Percentiles rank a stretch among this genome's conserved stretches.
Conservation (phyloP, 2,329 filamentous ascomycete genomes). For the Ceratocystis colombiana region DNA sequence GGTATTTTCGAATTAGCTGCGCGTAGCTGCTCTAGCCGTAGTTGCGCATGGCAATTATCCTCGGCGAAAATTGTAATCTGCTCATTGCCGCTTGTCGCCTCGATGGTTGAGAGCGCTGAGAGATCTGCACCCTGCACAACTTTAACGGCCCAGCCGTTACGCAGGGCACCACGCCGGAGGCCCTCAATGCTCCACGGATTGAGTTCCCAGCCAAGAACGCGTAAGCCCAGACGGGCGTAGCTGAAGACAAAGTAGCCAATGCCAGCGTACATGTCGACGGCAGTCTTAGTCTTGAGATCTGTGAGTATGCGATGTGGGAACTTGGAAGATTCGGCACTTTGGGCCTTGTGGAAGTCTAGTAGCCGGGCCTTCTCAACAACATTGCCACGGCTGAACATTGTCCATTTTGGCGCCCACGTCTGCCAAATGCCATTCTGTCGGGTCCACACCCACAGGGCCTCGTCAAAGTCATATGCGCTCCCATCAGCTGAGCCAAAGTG, state of each 20-base stretch:
- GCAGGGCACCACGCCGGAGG: constrained; percentile 60
- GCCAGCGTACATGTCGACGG: constrained; percentile 79
- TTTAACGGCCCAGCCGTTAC: constrained; percentile 55
- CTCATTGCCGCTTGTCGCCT: constrained; percentile 38
- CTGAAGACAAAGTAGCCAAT: constrained; percentile 92
- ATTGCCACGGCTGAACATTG: constrained; percentile 91
- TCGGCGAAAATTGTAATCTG: constrained; percentile 59
- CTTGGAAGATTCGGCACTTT: constrained; percentile 13
- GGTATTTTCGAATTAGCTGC: constrained; percentile 22
- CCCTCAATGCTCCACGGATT: constrained; percentile 85
- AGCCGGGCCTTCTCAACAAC: constrained; percentile 77
- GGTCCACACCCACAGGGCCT: constrained; percentile 68
- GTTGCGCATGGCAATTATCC: constrained; percentile 49
- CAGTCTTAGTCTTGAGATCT: constrained; percentile 28
- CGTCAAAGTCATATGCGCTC: constrained; percentile 44
- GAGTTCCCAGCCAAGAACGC: constrained; percentile 78
- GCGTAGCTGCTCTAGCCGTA: constrained; percentile 35
- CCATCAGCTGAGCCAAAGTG: constrained; percentile 54
- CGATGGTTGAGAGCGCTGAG: constrained; percentile 28
- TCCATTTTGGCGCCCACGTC: constrained; percentile 78
- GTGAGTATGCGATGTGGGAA: constrained; percentile 10
- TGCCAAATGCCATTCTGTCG: constrained; percentile 72
- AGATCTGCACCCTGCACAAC: constrained; percentile 41
- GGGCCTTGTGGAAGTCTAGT: constrained; percentile 40
- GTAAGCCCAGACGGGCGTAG: constrained; percentile 61